These are phyloP conservation scores for Suhomyces kunorum DNA, from an alignment of 1,139 yeast species.

Conservation along the genomic window DNA sequence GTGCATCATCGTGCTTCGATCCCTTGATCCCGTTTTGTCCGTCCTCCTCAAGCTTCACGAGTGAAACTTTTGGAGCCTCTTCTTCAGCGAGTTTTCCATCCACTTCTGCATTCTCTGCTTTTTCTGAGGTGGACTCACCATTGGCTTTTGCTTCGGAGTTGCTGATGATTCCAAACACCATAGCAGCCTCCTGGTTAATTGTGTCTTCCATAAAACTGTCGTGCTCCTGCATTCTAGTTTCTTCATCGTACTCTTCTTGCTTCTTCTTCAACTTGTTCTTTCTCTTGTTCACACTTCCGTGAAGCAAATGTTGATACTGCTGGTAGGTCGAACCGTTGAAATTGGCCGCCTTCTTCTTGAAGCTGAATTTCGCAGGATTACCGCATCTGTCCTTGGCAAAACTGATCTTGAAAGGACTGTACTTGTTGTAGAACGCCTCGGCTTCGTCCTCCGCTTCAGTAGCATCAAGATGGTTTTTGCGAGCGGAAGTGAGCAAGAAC, in stretches of 20 bases:
- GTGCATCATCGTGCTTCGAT: not conserved
- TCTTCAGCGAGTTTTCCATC: not conserved
- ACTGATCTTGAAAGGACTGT: slow-evolving; percentile 53
- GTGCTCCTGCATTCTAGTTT: slow-evolving; percentile 14
- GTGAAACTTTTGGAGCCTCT: not conserved
- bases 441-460: slow-evolving; percentile 4
- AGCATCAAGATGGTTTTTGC: slow-evolving; percentile 6
- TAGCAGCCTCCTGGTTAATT: slow-evolving; percentile 46
- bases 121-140: not conserved
- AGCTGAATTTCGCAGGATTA: slow-evolving; percentile 47
- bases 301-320: slow-evolving; percentile 20
- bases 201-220: slow-evolving; percentile 25
- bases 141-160: slow-evolving; percentile 13
- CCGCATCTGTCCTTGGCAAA: slow-evolving; percentile 54
- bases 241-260: slow-evolving; percentile 14
- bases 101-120: not conserved
- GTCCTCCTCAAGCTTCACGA: not conserved
- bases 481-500: slow-evolving; percentile 4
- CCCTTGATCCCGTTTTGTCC: not conserved
- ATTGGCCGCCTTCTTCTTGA: slow-evolving; percentile 32
- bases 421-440: slow-evolving; percentile 16
- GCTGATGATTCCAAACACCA: slow-evolving; percentile 49
- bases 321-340: slow-evolving; percentile 18
- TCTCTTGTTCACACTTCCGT: slow-evolving; percentile 15
- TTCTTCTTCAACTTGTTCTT: slow-evolving; percentile 6